Percentiles rank a stretch among this genome's conserved stretches.
Evolutionary conservation across 176 grass and related monocot species (phyloP).

Genomic region (Juncus effusus): DNA sequence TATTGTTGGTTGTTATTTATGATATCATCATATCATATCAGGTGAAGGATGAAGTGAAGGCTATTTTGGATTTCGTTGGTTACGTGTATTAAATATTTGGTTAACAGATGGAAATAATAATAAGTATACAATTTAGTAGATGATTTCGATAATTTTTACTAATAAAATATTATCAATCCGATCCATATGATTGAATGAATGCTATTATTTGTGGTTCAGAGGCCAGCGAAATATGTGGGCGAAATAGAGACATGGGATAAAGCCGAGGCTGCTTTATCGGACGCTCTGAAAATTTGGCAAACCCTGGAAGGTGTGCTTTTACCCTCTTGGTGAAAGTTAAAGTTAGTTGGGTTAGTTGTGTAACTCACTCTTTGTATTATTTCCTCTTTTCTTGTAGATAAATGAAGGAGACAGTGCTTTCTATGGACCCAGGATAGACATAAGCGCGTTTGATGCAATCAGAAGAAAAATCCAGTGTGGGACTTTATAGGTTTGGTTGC

Average conservation of each 20-base stretch:
- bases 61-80: conserved; percentile 79
- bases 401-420: conserved; percentile 99
- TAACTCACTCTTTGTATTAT: background rate
- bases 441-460: conserved; percentile 94
- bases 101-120: conserved; percentile 69
- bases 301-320: conserved; percentile 83
- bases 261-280: conserved; percentile 83
- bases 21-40: conserved; percentile 28
- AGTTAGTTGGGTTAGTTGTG: too few relatives aligned
- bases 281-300: conserved; percentile 92
- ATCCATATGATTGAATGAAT: too few relatives aligned
- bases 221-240: conserved; percentile 94
- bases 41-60: conserved; percentile 88
- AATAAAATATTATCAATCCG: conserved; percentile 3
- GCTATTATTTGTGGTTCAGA: conserved; percentile 38
- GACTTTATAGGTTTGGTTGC: conserved; percentile 95
- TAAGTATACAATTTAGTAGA: conserved; percentile 33
- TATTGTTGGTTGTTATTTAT: too few relatives aligned
- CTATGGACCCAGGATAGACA: conserved; percentile 97
- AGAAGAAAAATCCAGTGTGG: conserved; percentile 98
- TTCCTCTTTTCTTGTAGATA: conserved; percentile 69
- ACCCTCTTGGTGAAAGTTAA: too few relatives aligned
- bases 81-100: conserved; percentile 90
- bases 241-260: conserved; percentile 95
- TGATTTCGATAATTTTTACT: background rate